Evolutionary conservation across 2,329 filamentous ascomycete genomes (phyloP), one percentile per base, ranked within the genome.

Genomic region (Pseudocercospora fuligena): DNA sequence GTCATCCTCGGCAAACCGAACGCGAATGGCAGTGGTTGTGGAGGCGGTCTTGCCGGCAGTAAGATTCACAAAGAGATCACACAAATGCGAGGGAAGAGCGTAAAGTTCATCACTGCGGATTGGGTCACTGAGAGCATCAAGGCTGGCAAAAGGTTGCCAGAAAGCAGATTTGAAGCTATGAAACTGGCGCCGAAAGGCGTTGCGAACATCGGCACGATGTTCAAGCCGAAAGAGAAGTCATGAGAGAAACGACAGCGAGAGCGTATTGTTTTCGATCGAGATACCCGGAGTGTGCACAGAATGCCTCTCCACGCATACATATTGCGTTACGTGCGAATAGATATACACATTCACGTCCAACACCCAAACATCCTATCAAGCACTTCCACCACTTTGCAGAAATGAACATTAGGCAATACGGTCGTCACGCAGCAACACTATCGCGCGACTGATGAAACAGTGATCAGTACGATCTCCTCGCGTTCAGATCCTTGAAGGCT

Each of bases 71-170:
- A 87, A 78, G 94, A 97, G 81, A 90, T 96, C 64, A 79, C 82
- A 27, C 85, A 86, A 63, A 82, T 88, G 3, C 84, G 90, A 23
- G 92, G 92, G 11, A 88, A 87, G 69, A 88, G 86, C 27, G 84
- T 97, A 60, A 94, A 90, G 80, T 94, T 91, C 78, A 90, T 97
- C 62, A 88, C 85, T 60, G 92, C 90, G 27, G 90, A 96, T 73
- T 97, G 93, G 92, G 88, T 92, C 5, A 80, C 97, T n/a, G 92
- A 96, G 76, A 94, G 92, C 77, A 84, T 97, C 71, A 91, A 90
- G 71, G 88, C 86, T 1, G 90, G 90, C 2, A 92, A 87, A 76
- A 84, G 93, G 63, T 82, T 96, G 49, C 84, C 91, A 0, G 94
- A 97, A 80, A 86, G 89, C 29, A 83, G 87, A 61, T 97, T 94